Conservation (phyloP, 495 filamentous ascomycete species). For the Neurospora cerealis region DNA sequence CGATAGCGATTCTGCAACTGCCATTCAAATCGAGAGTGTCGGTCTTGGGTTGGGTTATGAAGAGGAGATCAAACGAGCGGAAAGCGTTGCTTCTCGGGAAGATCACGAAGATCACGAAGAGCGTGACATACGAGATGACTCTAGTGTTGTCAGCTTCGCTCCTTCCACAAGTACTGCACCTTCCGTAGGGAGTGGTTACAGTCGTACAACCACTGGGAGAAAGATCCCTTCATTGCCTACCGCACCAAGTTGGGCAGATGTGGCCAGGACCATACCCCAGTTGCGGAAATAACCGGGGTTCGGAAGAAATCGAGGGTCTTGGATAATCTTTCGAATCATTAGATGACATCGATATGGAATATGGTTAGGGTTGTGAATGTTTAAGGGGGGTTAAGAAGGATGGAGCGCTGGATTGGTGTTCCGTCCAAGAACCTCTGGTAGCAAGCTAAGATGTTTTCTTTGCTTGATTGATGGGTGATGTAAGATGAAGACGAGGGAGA, state of each 20-base stretch:
- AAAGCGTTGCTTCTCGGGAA: constrained; percentile 7
- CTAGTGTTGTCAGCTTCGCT: constrained; percentile 10
- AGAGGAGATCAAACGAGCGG: constrained; percentile 3
- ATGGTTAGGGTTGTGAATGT: not conserved
- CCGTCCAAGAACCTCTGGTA: not conserved
- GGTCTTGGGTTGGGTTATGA: not conserved
- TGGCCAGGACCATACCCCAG: constrained; percentile 6
- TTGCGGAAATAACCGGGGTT: not conserved
- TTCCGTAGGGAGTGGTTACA: constrained; percentile 6
- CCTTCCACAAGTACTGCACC: constrained; percentile 2
- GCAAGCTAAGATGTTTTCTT: not conserved
- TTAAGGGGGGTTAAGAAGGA: not conserved
- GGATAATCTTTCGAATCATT: not conserved
- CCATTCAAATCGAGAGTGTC: not conserved
- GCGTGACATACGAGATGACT: constrained; percentile 1
- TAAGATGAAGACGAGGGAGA: not conserved
- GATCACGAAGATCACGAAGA: not conserved
- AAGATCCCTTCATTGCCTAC: constrained; percentile 20
- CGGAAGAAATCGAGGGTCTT: not conserved
- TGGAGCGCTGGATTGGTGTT: not conserved
- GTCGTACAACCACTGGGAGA: constrained; percentile 7
- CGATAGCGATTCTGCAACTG: not conserved
- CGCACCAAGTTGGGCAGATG: constrained; percentile 25
- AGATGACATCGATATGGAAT: not conserved
- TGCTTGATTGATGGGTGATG: not conserved